Percentiles rank a stretch among this genome's conserved stretches.
Evolutionary conservation across 1,139 yeast species (phyloP).

Genomic region (Petasospora fabianii): DNA sequence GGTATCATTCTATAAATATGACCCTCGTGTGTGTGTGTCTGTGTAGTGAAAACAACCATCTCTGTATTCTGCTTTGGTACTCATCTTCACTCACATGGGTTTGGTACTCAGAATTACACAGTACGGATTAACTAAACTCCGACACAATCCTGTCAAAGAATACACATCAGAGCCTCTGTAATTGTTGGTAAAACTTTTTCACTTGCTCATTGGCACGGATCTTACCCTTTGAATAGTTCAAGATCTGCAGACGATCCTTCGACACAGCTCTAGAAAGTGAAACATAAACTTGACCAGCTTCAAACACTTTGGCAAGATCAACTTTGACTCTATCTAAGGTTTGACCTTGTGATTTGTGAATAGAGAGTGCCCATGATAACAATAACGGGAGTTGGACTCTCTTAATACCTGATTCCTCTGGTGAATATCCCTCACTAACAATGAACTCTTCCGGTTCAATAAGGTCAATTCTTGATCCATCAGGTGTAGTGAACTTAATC

Average conservation of each 20-base stretch:
- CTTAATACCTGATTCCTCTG: slow-evolving; percentile 22
- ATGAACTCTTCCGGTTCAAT: slow-evolving; percentile 44
- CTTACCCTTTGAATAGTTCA: slow-evolving; percentile 60
- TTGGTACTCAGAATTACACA: too few relatives aligned
- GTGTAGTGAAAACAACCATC: too few relatives aligned
- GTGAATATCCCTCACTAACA: slow-evolving; percentile 12
- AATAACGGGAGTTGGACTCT: slow-evolving; percentile 70
- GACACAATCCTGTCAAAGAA: background rate
- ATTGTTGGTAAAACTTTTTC: slow-evolving; percentile 52
- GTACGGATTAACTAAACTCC: too few relatives aligned
- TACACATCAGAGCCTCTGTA: slow-evolving; percentile 24
- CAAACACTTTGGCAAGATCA: slow-evolving; percentile 67
- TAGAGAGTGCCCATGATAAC: slow-evolving; percentile 85
- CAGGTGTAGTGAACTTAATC: slow-evolving; percentile 47
- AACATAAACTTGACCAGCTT: slow-evolving; percentile 84
- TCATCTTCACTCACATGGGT: too few relatives aligned
- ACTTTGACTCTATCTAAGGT: slow-evolving; percentile 76
- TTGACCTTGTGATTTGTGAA: slow-evolving; percentile 92
- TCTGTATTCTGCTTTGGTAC: too few relatives aligned
- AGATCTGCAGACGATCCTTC: slow-evolving; percentile 66
- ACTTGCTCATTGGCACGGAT: slow-evolving; percentile 69
- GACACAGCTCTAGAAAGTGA: slow-evolving; percentile 88
- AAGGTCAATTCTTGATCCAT: slow-evolving; percentile 26
- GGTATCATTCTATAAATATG: too few relatives aligned
- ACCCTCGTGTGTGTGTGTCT: too few relatives aligned